Evolutionary conservation across 495 filamentous ascomycete species (phyloP).

Genomic region (Staphylotrichum tortipilum): DNA sequence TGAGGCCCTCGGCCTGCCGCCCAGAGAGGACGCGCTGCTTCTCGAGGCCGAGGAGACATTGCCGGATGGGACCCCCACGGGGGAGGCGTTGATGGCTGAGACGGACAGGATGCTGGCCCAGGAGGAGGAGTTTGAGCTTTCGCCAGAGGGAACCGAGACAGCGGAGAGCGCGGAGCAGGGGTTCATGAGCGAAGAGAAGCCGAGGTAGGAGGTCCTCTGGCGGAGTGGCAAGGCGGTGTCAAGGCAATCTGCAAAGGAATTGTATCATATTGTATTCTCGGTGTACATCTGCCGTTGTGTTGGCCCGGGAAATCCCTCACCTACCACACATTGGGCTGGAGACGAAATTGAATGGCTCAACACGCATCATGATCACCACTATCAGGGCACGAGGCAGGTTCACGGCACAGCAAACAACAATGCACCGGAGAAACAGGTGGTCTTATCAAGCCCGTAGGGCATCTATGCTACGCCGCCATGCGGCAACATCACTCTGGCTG

Average conservation of each 20-base stretch:
- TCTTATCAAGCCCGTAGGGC: background rate
- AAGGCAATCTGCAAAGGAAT: too few species aligned
- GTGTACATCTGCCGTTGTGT: too few species aligned
- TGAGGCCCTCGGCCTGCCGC: conserved; percentile 29
- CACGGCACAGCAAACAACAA: background rate
- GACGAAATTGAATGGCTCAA: too few species aligned
- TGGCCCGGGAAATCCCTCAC: too few species aligned
- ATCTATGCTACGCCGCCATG: background rate
- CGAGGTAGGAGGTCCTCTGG: background rate
- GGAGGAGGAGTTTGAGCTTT: conserved; percentile 35
- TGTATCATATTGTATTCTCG: conserved; percentile 17
- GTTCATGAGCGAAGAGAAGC: conserved; percentile 21
- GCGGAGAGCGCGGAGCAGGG: conserved; percentile 7
- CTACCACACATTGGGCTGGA: too few species aligned
- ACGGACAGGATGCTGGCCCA: conserved; percentile 31
- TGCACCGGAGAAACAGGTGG: background rate
- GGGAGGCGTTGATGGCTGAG: conserved; percentile 26
- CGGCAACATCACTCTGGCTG: too few species aligned
- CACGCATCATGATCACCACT: too few species aligned
- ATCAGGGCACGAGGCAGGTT: too few species aligned
- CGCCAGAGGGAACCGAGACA: conserved; percentile 6
- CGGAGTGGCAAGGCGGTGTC: too few species aligned
- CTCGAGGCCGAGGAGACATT: conserved; percentile 7
- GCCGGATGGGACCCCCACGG: conserved; percentile 2
- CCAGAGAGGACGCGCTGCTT: background rate